phyloP scores from a whole-genome alignment of 208 protist genomes.

The Trypanosoma vivax region DNA sequence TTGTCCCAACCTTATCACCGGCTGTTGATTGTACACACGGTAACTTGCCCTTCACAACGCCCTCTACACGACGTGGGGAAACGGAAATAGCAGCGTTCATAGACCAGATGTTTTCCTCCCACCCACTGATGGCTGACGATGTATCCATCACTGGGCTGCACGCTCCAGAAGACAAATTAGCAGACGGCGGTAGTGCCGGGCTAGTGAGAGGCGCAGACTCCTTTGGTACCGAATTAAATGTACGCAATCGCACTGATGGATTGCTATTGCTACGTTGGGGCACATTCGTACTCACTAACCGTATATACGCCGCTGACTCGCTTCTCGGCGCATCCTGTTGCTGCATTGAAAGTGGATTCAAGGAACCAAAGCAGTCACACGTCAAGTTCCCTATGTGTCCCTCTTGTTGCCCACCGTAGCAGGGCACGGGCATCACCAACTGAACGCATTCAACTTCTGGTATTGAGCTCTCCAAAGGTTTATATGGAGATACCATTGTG shows the following conservation, averaged over 20 bases:
- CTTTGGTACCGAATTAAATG: background rate
- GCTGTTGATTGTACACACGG: background rate
- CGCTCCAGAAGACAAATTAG: background rate
- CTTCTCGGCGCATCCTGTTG: background rate
- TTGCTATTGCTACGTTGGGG: slow-evolving; percentile 1
- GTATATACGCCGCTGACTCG: slow-evolving; percentile 10
- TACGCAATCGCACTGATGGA: background rate
- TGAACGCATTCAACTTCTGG: background rate
- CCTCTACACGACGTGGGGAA: background rate
- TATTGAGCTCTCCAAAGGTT: too few relatives aligned
- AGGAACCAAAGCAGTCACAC: too few relatives aligned
- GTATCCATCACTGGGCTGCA: background rate
- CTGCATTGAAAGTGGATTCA: background rate
- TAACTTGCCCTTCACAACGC: background rate
- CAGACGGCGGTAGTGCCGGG: background rate
- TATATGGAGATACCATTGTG: background rate
- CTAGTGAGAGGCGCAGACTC: background rate
- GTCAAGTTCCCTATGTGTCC: too few relatives aligned
- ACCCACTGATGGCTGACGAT: slow-evolving; percentile 17
- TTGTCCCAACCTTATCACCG: background rate
- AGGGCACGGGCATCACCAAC: background rate
- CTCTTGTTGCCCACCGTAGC: background rate
- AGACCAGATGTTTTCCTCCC: slow-evolving; percentile 11
- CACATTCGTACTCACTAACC: slow-evolving; percentile 11
- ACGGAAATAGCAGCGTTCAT: background rate